These are phyloP conservation scores for Apiospora hydei DNA, from an alignment of 2,329 filamentous ascomycete species.

Conservation along the genomic window DNA sequence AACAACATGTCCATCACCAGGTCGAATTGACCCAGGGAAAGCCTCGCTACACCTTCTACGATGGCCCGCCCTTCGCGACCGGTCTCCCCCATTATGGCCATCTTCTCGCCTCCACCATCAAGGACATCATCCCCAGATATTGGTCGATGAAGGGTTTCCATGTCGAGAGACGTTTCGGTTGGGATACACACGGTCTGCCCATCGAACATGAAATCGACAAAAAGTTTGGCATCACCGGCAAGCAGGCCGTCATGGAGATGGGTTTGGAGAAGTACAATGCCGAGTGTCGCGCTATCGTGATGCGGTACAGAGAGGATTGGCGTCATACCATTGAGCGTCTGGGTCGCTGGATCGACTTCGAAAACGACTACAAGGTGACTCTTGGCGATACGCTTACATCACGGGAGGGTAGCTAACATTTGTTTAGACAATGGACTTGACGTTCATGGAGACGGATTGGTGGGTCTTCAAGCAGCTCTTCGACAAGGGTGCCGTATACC, in stretches of 20 bases:
- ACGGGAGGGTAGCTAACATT: not conserved
- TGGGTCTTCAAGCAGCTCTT: conserved; percentile 96
- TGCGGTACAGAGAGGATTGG: conserved; percentile 90
- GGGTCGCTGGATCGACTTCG: conserved; percentile 96
- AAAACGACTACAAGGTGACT: conserved; percentile 91
- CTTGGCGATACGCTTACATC: not conserved
- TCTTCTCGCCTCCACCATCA: conserved; percentile 90
- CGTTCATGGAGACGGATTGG: conserved; percentile 96
- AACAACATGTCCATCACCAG: conserved; percentile 39
- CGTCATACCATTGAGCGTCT: conserved; percentile 85
- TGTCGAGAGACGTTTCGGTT: conserved; percentile 91
- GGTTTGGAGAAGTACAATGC: conserved; percentile 90
- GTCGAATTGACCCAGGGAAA: conserved; percentile 82
- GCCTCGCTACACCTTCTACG: conserved; percentile 93
- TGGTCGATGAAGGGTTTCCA: conserved; percentile 97
- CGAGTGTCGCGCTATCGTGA: conserved; percentile 91
- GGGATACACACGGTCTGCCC: conserved; percentile 93
- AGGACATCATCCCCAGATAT: conserved; percentile 95
- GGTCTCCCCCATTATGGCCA: conserved; percentile 74
- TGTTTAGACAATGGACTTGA: conserved; percentile 81
- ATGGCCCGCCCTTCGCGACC: conserved; percentile 83
- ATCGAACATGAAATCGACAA: conserved; percentile 99
- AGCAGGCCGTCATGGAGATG: conserved; percentile 84
- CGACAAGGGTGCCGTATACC: conserved; percentile 88
- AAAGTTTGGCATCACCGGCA: conserved; percentile 87